phyloP scores from a whole-genome alignment of 1,284 basidiomycete genomes.

The Hypsizygus ulmarius region DNA sequence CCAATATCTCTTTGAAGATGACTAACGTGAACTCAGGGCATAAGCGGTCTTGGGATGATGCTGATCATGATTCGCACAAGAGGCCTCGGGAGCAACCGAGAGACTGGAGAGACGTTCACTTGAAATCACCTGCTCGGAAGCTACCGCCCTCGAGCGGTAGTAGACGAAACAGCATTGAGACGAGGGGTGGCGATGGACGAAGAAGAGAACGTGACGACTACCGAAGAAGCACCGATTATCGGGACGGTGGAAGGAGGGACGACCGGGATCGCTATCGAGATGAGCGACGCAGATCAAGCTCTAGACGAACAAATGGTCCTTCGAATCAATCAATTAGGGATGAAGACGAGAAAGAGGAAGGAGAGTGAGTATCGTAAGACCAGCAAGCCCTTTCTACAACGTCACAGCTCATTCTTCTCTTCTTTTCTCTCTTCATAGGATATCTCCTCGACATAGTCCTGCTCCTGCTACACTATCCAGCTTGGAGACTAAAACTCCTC shows the following conservation, averaged over 20 bases:
- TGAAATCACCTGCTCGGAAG: slow-evolving; percentile 44
- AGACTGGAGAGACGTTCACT: slow-evolving; percentile 76
- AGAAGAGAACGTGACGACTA: slow-evolving; percentile 20
- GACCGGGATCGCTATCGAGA: slow-evolving; percentile 20
- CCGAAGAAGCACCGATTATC: slow-evolving; percentile 13
- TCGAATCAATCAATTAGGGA: not conserved
- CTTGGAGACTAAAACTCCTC: slow-evolving; percentile 19
- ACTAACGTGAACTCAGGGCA: slow-evolving; percentile 81
- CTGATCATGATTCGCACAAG: slow-evolving; percentile 49
- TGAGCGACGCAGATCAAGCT: slow-evolving; percentile 19
- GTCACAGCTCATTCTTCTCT: slow-evolving; percentile 12
- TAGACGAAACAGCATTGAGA: slow-evolving; percentile 38
- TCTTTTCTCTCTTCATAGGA: slow-evolving; percentile 36
- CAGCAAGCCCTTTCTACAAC: slow-evolving; percentile 4
- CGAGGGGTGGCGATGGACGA: slow-evolving; percentile 30
- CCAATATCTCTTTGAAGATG: slow-evolving; percentile 57
- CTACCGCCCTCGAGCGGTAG: slow-evolving; percentile 34
- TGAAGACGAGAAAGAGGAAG: slow-evolving; percentile 44
- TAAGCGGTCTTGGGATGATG: slow-evolving; percentile 72
- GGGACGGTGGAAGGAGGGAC: slow-evolving; percentile 21
- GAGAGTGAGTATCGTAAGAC: slow-evolving; percentile 63
- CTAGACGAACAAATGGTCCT: slow-evolving; percentile 9
- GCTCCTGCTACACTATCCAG: slow-evolving; percentile 24
- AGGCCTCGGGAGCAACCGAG: slow-evolving; percentile 50
- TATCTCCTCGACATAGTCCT: slow-evolving; percentile 52